A percentile compares a stretch with the other conserved stretches of the same genome.
Conservation (phyloP, 306 rosid genomes). For the Herpetospermum pedunculosum region DNA sequence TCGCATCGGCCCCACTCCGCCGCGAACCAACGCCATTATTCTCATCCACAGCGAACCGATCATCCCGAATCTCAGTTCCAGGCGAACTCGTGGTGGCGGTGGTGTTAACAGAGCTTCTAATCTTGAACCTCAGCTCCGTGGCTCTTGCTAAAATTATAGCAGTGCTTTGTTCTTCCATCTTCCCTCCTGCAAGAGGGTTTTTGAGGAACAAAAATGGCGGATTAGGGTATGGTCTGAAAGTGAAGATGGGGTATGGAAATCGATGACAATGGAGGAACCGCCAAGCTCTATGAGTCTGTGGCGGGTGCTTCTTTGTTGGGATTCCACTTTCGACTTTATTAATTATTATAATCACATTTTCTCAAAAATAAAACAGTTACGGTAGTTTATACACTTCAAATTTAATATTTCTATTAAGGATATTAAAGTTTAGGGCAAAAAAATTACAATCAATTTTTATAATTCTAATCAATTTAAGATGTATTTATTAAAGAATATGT, state of each 20-base stretch:
- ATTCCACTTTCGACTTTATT: background rate
- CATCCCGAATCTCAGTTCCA: background rate
- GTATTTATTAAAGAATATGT: no score
- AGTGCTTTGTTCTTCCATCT: constrained; percentile 41
- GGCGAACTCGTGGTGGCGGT: constrained; percentile 1
- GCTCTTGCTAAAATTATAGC: constrained; percentile 83
- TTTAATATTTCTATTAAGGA: background rate
- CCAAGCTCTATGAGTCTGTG: background rate
- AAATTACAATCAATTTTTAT: no score
- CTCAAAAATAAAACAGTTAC: background rate
- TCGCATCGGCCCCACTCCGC: background rate
- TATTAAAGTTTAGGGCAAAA: no score
- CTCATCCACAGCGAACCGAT: constrained; percentile 4
- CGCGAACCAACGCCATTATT: constrained; percentile 1
- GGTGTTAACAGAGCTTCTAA: constrained; percentile 45
- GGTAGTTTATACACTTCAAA: background rate
- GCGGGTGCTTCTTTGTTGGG: constrained; percentile 6
- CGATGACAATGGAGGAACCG: background rate
- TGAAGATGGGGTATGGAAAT: background rate
- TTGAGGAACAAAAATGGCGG: background rate
- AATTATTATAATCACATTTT: background rate
- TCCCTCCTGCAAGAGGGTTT: background rate
- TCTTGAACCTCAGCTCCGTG: constrained; percentile 70
- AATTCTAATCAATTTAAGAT: no score
- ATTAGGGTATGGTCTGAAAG: background rate